Evolutionary conservation across 2,329 filamentous ascomycete genomes (phyloP).

Genomic region (Fusarium kyushuense): DNA sequence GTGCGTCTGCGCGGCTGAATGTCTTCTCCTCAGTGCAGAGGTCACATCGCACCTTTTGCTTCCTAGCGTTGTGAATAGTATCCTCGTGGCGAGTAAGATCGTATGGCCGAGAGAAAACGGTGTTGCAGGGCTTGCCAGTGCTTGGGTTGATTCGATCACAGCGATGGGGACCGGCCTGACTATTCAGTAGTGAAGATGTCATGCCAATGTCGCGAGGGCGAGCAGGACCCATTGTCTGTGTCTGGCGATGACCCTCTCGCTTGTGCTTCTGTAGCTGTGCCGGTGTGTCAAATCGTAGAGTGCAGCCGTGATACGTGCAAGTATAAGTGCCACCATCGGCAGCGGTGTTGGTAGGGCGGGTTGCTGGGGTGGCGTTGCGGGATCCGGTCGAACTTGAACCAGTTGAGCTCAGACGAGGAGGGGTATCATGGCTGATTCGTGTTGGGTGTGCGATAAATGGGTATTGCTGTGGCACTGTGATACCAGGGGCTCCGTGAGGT

Average conservation of each 20-base stretch:
- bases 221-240: constrained; percentile 58
- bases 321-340: constrained; percentile 93
- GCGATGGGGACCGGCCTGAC: constrained; percentile 91
- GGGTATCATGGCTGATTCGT: constrained; percentile 51
- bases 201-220: constrained; percentile 54
- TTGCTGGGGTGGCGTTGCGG: constrained; percentile 49
- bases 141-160: constrained; percentile 95
- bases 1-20: constrained; percentile 93
- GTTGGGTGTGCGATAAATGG: constrained; percentile 58
- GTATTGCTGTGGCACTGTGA: constrained; percentile 64
- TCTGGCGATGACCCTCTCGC: constrained; percentile 88
- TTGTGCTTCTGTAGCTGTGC: constrained; percentile 93
- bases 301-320: constrained; percentile 94
- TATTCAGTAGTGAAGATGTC: constrained; percentile 74
- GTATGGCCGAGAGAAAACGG: constrained; percentile 94
- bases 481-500: constrained; percentile 54
- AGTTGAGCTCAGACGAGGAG: constrained; percentile 58
- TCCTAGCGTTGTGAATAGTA: constrained; percentile 94
- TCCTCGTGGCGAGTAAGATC: constrained; percentile 97
- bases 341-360: constrained; percentile 69
- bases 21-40: constrained; percentile 97
- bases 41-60: constrained; percentile 93
- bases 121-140: constrained; percentile 94
- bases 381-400: constrained; percentile 56
- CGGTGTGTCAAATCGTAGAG: constrained; percentile 87